Percentiles rank a stretch among this genome's conserved stretches.
These are phyloP conservation scores for Platismatia glauca DNA, from an alignment of 495 filamentous ascomycete genomes.

Conservation along the genomic window DNA sequence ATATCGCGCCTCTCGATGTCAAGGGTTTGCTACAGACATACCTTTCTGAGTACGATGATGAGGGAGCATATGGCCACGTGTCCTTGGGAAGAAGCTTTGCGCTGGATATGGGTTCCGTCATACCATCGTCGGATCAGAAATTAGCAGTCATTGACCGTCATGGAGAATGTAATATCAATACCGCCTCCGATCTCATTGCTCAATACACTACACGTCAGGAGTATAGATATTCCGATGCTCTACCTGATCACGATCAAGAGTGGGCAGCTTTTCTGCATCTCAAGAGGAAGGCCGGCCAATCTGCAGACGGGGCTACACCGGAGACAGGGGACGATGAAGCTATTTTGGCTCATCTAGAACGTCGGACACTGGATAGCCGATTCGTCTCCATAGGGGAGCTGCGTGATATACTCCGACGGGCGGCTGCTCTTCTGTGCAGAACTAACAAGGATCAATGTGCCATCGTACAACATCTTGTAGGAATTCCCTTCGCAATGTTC, in stretches of 20 bases:
- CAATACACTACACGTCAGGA: slow-evolving; percentile 96
- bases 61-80: slow-evolving; percentile 77
- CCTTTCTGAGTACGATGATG: slow-evolving; percentile 84
- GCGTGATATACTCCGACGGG: slow-evolving; percentile 68
- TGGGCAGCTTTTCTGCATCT: slow-evolving; percentile 50
- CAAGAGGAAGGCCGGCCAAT: slow-evolving; percentile 22
- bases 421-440: slow-evolving; percentile 76
- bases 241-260: slow-evolving; percentile 54
- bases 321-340: slow-evolving; percentile 42
- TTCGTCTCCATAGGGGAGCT: slow-evolving; percentile 64
- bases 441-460: slow-evolving; percentile 60
- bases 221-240: slow-evolving; percentile 69
- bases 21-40: slow-evolving; percentile 91
- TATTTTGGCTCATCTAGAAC: slow-evolving; percentile 58
- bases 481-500: slow-evolving; percentile 84
- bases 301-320: slow-evolving; percentile 17
- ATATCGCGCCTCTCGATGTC: slow-evolving; percentile 84
- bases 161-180: slow-evolving; percentile 64
- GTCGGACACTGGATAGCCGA: slow-evolving; percentile 54
- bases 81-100: slow-evolving; percentile 94
- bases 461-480: slow-evolving; percentile 76
- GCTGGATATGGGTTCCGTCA: slow-evolving; percentile 77
- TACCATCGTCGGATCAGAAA: slow-evolving; percentile 81
- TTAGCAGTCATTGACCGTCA: slow-evolving; percentile 67
- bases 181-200: slow-evolving; percentile 89